Evolutionary conservation across 768 basidiomycete genomes (phyloP), one percentile per base, ranked within the genome.

Genomic region (Xerocomus brunneocitrinus): DNA sequence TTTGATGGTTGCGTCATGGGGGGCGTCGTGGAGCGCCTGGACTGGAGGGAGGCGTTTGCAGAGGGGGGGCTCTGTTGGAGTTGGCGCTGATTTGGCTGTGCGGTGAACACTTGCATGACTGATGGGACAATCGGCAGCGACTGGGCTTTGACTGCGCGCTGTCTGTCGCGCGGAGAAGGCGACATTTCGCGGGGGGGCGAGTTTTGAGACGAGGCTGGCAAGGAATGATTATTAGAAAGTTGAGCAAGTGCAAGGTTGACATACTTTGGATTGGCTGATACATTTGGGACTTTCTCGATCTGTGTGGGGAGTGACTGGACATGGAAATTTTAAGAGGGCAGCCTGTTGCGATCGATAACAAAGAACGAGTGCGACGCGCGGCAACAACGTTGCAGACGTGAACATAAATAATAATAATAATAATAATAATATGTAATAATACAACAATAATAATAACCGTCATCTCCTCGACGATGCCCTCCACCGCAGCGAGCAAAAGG

Each of bases 111-210:
- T 57, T 82, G 80, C 63, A 78, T 72, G 46, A 82, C 75, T 22
- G 75, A 73, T 25, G 85, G 82, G 5, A 83, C 81, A 63, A 81
- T 70, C 53, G 85, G 81, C 74, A 86, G 75, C 0, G 85, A 83
- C 57, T 81, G 79, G 1, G 81, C 62, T 60, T 86, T 86, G 24
- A 75, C 61, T 9, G 81, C 72, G 35, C 85, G 75, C 55, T 68
- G 83, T 71, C 70, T 79, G 49, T 75, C 72, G 16, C 71, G 70
- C 30, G 75, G 76, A 1, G 75, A 77, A 2, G 76, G 74, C 32
- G 76, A 73, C 57, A 69, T 67, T 52, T 76, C 75, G 31, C 74
- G 73, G 43, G 75, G 72, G 0, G 68, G 70, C 10, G 70, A 66
- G 56, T 58, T 65, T 62, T 67, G 67, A 54, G 58, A 50, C 14